These are phyloP conservation scores for Moesziomyces antarcticus DNA, from an alignment of 1,284 basidiomycete genomes.

Conservation along the genomic window DNA sequence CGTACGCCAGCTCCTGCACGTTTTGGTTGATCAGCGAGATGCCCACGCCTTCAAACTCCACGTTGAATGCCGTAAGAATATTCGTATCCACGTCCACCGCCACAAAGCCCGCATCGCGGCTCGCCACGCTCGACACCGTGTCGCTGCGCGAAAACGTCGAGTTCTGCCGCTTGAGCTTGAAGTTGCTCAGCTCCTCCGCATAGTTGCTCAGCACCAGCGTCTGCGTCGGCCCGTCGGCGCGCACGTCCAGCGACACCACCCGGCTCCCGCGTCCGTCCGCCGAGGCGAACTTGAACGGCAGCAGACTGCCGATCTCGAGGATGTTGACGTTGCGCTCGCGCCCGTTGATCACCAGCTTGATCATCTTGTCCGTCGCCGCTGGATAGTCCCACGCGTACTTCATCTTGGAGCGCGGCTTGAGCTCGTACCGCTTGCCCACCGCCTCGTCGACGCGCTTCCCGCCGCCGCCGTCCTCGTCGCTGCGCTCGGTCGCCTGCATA, in stretches of 20 bases:
- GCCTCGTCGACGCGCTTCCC: constrained; percentile 40
- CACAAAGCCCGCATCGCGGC: constrained; percentile 75
- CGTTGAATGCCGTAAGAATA: constrained; percentile 76
- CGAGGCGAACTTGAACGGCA: constrained; percentile 83
- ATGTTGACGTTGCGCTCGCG: constrained; percentile 85
- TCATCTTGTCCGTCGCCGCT: constrained; percentile 82
- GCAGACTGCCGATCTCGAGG: constrained; percentile 92
- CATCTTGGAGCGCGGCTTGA: constrained; percentile 74
- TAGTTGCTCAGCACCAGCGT: constrained; percentile 89
- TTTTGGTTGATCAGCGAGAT: constrained; percentile 89
- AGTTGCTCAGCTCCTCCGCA: constrained; percentile 84
- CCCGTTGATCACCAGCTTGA: constrained; percentile 76
- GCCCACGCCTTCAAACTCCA: constrained; percentile 91
- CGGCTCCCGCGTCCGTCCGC: constrained; percentile 69
- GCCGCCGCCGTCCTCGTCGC: constrained; percentile 30
- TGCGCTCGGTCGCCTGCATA: constrained; percentile 72
- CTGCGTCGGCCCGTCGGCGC: constrained; percentile 88
- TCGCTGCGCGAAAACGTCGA: constrained; percentile 75
- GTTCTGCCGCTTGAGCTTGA: constrained; percentile 79
- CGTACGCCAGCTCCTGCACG: constrained; percentile 89
- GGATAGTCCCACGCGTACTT: constrained; percentile 96
- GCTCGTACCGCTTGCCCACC: constrained; percentile 70
- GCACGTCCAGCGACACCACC: constrained; percentile 88
- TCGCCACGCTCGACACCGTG: constrained; percentile 77
- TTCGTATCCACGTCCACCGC: constrained; percentile 80